Evolutionary conservation across 2,329 filamentous ascomycete genomes (phyloP).

Genomic region (Talaromyces islandicus): DNA sequence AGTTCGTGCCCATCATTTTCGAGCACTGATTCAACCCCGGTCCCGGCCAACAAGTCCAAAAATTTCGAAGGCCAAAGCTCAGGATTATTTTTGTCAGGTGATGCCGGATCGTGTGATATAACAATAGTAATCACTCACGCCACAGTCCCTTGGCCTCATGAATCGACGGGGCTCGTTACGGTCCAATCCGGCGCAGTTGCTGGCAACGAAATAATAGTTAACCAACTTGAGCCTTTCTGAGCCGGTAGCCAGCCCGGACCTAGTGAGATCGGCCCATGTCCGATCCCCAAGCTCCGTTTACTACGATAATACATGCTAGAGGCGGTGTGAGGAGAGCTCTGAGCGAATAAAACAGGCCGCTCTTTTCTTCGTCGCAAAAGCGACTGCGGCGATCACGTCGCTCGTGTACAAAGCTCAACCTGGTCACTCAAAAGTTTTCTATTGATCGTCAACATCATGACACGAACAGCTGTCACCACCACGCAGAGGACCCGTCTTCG

Average conservation of each 20-base stretch:
- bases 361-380: not conserved
- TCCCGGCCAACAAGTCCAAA: not conserved
- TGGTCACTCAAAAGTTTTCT: not conserved
- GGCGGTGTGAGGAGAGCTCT: not conserved
- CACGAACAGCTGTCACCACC: slow-evolving; percentile 3
- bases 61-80: not conserved
- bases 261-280: not conserved
- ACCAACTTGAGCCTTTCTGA: not conserved
- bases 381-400: not conserved
- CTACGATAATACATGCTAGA: not conserved
- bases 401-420: not conserved
- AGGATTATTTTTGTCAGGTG: not conserved
- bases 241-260: not conserved
- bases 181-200: not conserved
- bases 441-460: slow-evolving; percentile 4
- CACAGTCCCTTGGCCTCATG: not conserved
- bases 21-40: not conserved
- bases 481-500: slow-evolving; percentile 10
- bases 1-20: not conserved
- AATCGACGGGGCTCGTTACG: not conserved
- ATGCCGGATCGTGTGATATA: not conserved
- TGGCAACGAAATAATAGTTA: not conserved
- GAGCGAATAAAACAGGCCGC: not conserved
- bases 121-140: not conserved
- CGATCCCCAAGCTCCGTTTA: slow-evolving; percentile 1